These are phyloP conservation scores for Wickerhamomyces chambardii DNA, from an alignment of 805 yeast species.

Conservation along the genomic window DNA sequence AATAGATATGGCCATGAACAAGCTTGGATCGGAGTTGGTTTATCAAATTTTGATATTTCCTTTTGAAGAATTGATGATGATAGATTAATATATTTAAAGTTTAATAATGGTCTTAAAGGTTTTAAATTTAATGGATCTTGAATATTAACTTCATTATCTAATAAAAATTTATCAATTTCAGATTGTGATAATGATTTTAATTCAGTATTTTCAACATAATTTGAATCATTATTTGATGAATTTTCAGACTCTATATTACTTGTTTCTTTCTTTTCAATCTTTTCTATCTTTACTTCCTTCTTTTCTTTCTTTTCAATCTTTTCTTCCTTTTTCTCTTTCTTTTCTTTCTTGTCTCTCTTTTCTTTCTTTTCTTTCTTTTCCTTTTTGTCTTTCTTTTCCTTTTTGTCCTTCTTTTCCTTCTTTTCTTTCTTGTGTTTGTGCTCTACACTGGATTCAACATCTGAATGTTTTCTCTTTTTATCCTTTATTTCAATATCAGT, in stretches of 20 bases:
- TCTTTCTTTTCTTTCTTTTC: constrained; percentile 22
- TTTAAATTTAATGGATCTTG: constrained; percentile 53
- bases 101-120: constrained; percentile 60
- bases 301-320: constrained; percentile 22
- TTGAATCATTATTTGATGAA: constrained; percentile 4
- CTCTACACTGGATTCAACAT: constrained; percentile 11
- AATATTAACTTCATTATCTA: constrained; percentile 68
- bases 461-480: constrained; percentile 16
- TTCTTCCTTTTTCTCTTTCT: constrained; percentile 14
- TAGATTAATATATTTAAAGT: constrained; percentile 54
- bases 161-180: constrained; percentile 54
- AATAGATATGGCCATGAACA: constrained; percentile 90
- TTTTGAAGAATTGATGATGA: constrained; percentile 46
- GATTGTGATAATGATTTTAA: constrained; percentile 34
- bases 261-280: constrained; percentile 24
- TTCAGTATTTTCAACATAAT: constrained; percentile 29
- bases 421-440: constrained; percentile 26
- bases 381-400: constrained; percentile 24
- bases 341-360: constrained; percentile 22
- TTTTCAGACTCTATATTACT: constrained; percentile 26
- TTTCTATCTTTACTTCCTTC: constrained; percentile 20
- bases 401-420: constrained; percentile 28
- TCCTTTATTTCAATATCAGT: constrained; percentile 6
- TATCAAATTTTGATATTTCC: constrained; percentile 65
- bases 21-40: constrained; percentile 95